Conservation (phyloP, 2,329 filamentous ascomycete genomes). For the Trichoderma oligosporum region DNA sequence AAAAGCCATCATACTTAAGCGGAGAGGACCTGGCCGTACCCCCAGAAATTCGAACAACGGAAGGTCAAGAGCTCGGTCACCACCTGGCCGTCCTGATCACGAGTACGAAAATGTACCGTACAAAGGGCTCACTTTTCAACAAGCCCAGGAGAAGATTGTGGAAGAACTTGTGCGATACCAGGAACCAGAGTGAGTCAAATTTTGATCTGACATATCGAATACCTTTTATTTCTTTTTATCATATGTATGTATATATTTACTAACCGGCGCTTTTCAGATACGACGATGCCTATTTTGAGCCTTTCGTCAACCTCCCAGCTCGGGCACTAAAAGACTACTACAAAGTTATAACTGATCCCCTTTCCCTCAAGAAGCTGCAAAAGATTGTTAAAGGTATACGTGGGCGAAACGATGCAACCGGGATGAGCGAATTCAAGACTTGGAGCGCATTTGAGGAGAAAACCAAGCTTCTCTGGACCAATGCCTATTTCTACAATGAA, state of each 20-base stretch:
- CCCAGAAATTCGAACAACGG: slow-evolving; percentile 34
- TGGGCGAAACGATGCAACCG: slow-evolving; percentile 62
- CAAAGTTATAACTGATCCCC: slow-evolving; percentile 72
- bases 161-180: slow-evolving; percentile 67
- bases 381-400: slow-evolving; percentile 72
- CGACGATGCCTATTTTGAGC: slow-evolving; percentile 65
- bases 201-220: neutral
- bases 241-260: neutral
- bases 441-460: slow-evolving; percentile 82
- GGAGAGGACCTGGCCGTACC: slow-evolving; percentile 35
- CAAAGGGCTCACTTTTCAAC: slow-evolving; percentile 71
- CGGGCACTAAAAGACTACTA: slow-evolving; percentile 81
- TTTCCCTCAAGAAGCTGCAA: slow-evolving; percentile 73
- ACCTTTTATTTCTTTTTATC: neutral
- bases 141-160: slow-evolving; percentile 82
- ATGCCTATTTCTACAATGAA: slow-evolving; percentile 86
- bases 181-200: slow-evolving; percentile 57
- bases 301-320: slow-evolving; percentile 75
- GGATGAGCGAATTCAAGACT: slow-evolving; percentile 66
- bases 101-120: slow-evolving; percentile 58
- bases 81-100: slow-evolving; percentile 46
- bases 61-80: slow-evolving; percentile 35
- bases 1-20: slow-evolving; percentile 40
- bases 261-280: slow-evolving; percentile 47
- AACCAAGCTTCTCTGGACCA: slow-evolving; percentile 77